Conservation (phyloP, 2,329 filamentous ascomycete species). For the Tolypocladium cylindrosporum region DNA sequence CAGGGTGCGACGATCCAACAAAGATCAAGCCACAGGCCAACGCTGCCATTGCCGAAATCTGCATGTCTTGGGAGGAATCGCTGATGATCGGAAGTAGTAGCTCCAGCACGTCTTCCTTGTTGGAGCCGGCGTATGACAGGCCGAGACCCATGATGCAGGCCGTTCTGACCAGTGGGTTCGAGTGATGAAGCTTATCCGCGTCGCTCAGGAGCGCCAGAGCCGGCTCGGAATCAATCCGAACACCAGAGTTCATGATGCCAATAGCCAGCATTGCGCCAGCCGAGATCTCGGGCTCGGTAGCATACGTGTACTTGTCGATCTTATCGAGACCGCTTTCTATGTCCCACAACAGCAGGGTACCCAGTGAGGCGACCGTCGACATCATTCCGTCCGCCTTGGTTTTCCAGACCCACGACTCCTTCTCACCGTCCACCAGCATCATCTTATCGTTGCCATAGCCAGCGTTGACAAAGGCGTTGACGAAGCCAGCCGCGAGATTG, state of each 20-base stretch:
- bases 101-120: constrained; percentile 82
- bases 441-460: constrained; percentile 95
- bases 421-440: constrained; percentile 85
- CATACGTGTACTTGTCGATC: constrained; percentile 90
- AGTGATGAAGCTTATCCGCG: constrained; percentile 65
- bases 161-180: constrained; percentile 67
- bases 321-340: constrained; percentile 85
- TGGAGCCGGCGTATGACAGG: constrained; percentile 86
- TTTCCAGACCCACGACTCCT: constrained; percentile 96
- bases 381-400: constrained; percentile 98
- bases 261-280: constrained; percentile 88
- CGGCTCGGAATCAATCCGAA: constrained; percentile 80
- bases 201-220: constrained; percentile 81
- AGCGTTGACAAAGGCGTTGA: constrained; percentile 94
- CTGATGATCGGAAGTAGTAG: constrained; percentile 77
- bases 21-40: constrained; percentile 84
- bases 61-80: constrained; percentile 81
- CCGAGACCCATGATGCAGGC: constrained; percentile 94
- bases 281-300: constrained; percentile 68
- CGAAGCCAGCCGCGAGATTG: constrained; percentile 90
- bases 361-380: constrained; percentile 88
- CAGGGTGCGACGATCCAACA: constrained; percentile 83
- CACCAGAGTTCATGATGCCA: constrained; percentile 91
- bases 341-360: constrained; percentile 88
- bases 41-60: constrained; percentile 92